Evolutionary conservation across 208 protist species (phyloP).

Genomic region (Blastocrithidia nonstop): DNA sequence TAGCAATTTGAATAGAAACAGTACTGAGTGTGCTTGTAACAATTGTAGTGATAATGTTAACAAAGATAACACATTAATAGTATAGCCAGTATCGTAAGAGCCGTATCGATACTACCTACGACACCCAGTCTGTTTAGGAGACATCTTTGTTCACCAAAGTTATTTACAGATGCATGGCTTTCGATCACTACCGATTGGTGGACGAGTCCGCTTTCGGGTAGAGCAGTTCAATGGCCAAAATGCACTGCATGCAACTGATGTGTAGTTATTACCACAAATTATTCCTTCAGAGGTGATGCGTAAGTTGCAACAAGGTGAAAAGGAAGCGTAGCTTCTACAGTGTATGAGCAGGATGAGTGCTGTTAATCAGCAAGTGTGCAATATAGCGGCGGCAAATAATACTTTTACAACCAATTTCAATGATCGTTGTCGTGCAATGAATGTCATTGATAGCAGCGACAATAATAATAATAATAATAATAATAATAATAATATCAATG

Average conservation of each 20-base stretch:
- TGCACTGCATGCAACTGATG: conserved; percentile 27
- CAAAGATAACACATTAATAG: not conserved
- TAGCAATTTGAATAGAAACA: not conserved
- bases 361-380: not conserved
- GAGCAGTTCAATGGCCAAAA: conserved; percentile 24
- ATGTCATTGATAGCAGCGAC: not conserved
- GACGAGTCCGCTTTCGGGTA: conserved; percentile 32
- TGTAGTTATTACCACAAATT: conserved; percentile 17
- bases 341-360: not conserved
- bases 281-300: not conserved
- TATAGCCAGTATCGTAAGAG: not conserved
- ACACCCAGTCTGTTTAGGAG: conserved; percentile 16
- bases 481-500: too few species aligned
- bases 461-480: conserved; percentile 4
- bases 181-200: conserved; percentile 26
- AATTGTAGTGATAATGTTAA: too few species aligned
- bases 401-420: not conserved
- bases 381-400: too few species aligned
- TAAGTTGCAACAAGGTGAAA: too few species aligned
- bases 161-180: conserved; percentile 46
- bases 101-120: conserved; percentile 3
- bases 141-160: conserved; percentile 59
- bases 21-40: not conserved
- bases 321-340: too few species aligned
- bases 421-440: not conserved